Conservation (phyloP, 176 grass and related monocot species). For the Guadua angustifolia region DNA sequence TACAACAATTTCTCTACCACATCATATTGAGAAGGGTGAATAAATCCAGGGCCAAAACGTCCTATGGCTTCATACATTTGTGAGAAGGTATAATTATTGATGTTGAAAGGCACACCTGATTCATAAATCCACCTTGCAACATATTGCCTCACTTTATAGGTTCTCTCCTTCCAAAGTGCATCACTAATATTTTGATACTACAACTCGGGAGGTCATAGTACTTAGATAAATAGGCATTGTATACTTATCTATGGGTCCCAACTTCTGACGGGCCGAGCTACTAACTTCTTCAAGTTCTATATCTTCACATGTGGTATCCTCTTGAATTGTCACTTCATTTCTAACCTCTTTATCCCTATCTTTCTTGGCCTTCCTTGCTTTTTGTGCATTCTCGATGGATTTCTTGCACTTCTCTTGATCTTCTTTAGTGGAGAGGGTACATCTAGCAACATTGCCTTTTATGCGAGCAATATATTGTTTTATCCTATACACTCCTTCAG, state of each 20-base stretch:
- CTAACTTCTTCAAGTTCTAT: neutral
- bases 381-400: neutral
- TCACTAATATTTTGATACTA: too few species aligned
- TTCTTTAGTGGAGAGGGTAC: neutral
- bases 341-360: neutral
- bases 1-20: too few species aligned
- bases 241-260: neutral
- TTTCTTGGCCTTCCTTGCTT: neutral
- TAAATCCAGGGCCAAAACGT: neutral
- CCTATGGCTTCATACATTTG: neutral
- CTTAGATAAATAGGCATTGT: neutral
- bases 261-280: fast-evolving
- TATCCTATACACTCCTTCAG: neutral
- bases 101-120: neutral
- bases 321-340: neutral
- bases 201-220: neutral
- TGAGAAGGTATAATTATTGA: neutral
- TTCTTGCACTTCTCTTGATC: neutral
- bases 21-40: too few species aligned
- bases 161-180: too few species aligned
- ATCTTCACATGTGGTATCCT: neutral
- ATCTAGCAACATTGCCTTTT: neutral
- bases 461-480: neutral
- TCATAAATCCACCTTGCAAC: too few species aligned
- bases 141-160: too few species aligned